phyloP scores from a whole-genome alignment of 495 filamentous ascomycete genomes.

The Neurospora cerealis region DNA sequence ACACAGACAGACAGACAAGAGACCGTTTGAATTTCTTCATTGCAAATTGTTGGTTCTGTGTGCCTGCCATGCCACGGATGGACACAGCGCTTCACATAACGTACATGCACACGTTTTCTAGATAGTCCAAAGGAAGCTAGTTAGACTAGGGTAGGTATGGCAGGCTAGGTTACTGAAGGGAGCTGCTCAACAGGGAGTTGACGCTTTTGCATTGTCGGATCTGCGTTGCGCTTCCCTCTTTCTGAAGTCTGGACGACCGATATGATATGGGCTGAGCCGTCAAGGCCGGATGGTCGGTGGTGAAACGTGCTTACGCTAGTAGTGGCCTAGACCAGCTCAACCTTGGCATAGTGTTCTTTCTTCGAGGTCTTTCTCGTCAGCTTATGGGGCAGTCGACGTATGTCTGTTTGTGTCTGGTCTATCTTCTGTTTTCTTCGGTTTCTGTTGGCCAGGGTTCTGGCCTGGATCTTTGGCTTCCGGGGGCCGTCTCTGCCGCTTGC shows the following conservation, averaged over 20 bases:
- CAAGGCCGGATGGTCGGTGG: background rate
- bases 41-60: background rate
- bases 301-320: background rate
- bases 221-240: background rate
- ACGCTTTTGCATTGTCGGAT: background rate
- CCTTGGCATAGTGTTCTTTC: background rate
- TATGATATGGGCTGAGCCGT: background rate
- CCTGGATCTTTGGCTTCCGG: background rate
- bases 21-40: background rate
- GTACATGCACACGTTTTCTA: background rate
- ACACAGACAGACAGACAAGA: background rate
- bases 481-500: background rate
- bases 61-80: background rate
- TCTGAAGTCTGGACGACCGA: background rate
- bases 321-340: background rate
- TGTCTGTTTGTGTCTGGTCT: background rate
- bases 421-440: background rate
- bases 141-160: background rate
- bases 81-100: background rate
- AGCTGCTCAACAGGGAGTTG: background rate
- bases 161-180: background rate
- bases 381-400: too few relatives aligned
- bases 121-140: background rate
- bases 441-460: background rate
- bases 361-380: background rate